phyloP scores from a whole-genome alignment of 2,329 filamentous ascomycete species.

The Aschersonia sp. region DNA sequence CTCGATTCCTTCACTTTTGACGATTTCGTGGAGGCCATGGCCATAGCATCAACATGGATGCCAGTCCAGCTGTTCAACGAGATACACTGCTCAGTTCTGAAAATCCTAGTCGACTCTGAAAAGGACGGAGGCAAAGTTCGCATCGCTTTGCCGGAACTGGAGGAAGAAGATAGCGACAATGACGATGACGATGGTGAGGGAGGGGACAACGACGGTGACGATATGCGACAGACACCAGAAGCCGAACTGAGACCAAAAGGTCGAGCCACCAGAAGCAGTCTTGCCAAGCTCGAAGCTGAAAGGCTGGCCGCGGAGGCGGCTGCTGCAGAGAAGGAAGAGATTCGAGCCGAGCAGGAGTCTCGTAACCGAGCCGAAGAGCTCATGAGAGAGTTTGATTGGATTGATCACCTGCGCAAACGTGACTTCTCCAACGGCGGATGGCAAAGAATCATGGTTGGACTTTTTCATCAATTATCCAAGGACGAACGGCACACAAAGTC shows the following conservation, averaged over 20 bases:
- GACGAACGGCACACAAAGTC: conserved; percentile 51
- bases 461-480: conserved; percentile 73
- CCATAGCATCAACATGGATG: conserved; percentile 55
- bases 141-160: conserved; percentile 61
- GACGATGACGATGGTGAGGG: conserved; percentile 46
- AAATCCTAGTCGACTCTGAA: conserved; percentile 66
- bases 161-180: conserved; percentile 55
- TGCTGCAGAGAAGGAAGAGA: conserved; percentile 34
- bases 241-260: conserved; percentile 51
- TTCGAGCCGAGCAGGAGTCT: conserved; percentile 31
- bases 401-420: conserved; percentile 66
- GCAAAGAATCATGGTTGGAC: conserved; percentile 77
- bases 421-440: conserved; percentile 82
- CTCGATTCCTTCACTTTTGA: conserved; percentile 97
- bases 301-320: conserved; percentile 46
- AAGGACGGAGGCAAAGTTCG: conserved; percentile 65
- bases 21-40: conserved; percentile 81
- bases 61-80: conserved; percentile 81
- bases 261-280: conserved; percentile 71
- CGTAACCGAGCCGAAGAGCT: conserved; percentile 64
- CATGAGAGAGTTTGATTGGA: conserved; percentile 64
- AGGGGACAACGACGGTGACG: conserved; percentile 36
- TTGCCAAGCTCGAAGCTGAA: conserved; percentile 68
- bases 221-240: conserved; percentile 46
- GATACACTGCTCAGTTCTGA: conserved; percentile 81